Evolutionary conservation across 495 filamentous ascomycete species (phyloP).

Genomic region (Amphirosellinia nigrospora): DNA sequence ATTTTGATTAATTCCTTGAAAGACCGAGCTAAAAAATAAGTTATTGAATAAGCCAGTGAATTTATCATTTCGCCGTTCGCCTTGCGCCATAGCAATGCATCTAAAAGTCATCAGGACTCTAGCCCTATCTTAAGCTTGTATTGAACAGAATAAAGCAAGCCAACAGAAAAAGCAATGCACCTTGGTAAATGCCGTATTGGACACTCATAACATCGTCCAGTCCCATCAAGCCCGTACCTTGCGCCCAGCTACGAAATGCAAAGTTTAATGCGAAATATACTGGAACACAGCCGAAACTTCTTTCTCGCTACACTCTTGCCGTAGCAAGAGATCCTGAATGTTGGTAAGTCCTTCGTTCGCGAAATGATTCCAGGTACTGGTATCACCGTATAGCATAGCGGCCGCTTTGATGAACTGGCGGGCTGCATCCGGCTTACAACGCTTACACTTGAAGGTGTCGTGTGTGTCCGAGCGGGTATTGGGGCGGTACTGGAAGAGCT

Average conservation of each 20-base stretch:
- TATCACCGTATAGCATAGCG: slow-evolving; percentile 96
- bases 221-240: not conserved
- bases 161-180: not conserved
- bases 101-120: not conserved
- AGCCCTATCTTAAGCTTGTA: slow-evolving; percentile 14
- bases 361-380: slow-evolving; percentile 98
- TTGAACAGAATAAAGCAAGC: slow-evolving; percentile 11
- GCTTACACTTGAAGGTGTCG: slow-evolving; percentile 98
- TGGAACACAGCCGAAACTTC: slow-evolving; percentile 96
- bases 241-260: not conserved
- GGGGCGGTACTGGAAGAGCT: slow-evolving; percentile 90
- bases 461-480: slow-evolving; percentile 91
- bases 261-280: slow-evolving; percentile 84
- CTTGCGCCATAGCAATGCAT: slow-evolving; percentile 19
- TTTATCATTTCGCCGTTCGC: not conserved
- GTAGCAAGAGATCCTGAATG: slow-evolving; percentile 90
- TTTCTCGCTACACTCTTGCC: slow-evolving; percentile 79
- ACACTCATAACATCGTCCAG: not conserved
- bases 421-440: slow-evolving; percentile 84
- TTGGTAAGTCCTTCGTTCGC: slow-evolving; percentile 75
- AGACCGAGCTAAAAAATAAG: not conserved
- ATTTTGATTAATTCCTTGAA: not conserved
- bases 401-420: slow-evolving; percentile 82
- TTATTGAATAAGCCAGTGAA: not conserved
- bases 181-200: not conserved